These are phyloP conservation scores for Aureobasidium melanogenum DNA, from an alignment of 2,329 filamentous ascomycete genomes.

Conservation along the genomic window DNA sequence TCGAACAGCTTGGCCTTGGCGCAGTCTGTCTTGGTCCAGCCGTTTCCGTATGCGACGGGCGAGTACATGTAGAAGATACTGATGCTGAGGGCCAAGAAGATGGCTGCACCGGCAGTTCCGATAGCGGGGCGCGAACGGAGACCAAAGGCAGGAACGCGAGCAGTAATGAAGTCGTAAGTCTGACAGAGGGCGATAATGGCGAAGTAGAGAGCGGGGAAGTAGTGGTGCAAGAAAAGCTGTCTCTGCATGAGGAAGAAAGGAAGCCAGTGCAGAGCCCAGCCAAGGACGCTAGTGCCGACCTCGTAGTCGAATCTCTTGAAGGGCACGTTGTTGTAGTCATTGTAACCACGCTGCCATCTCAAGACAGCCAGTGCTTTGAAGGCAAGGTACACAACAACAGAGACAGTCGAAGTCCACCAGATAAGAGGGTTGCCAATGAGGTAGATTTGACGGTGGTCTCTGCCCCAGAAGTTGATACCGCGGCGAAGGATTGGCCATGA, in stretches of 20 bases:
- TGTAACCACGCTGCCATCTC: slow-evolving; percentile 87
- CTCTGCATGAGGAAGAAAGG: slow-evolving; percentile 98
- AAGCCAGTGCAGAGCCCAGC: slow-evolving; percentile 98
- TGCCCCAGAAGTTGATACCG: slow-evolving; percentile 99
- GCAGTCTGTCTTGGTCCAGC: slow-evolving; percentile 87
- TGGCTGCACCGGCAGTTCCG: slow-evolving; percentile 63
- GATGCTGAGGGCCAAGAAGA: slow-evolving; percentile 66
- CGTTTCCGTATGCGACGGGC: slow-evolving; percentile 84
- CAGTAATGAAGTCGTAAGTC: slow-evolving; percentile 74
- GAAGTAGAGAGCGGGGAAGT: slow-evolving; percentile 95
- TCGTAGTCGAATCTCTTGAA: slow-evolving; percentile 99
- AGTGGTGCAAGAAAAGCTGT: slow-evolving; percentile 96
- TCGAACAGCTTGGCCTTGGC: slow-evolving; percentile 76
- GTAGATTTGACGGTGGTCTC: slow-evolving; percentile 88
- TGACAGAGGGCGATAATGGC: slow-evolving; percentile 84
- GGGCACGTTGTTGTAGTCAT: slow-evolving; percentile 69
- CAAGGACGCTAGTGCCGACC: slow-evolving; percentile 79
- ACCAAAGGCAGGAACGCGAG: slow-evolving; percentile 60
- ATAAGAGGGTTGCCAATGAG: slow-evolving; percentile 89
- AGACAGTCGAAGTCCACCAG: slow-evolving; percentile 82
- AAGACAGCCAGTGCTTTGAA: slow-evolving; percentile 86
- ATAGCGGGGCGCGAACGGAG: slow-evolving; percentile 62
- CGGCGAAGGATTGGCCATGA: slow-evolving; percentile 88
- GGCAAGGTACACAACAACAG: slow-evolving; percentile 64
- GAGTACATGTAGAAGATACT: slow-evolving; percentile 76